Percentiles rank a stretch among this genome's conserved stretches.
These are phyloP conservation scores for Conringia planisiliqua DNA, from an alignment of 345 rosid genomes.

Conservation along the genomic window DNA sequence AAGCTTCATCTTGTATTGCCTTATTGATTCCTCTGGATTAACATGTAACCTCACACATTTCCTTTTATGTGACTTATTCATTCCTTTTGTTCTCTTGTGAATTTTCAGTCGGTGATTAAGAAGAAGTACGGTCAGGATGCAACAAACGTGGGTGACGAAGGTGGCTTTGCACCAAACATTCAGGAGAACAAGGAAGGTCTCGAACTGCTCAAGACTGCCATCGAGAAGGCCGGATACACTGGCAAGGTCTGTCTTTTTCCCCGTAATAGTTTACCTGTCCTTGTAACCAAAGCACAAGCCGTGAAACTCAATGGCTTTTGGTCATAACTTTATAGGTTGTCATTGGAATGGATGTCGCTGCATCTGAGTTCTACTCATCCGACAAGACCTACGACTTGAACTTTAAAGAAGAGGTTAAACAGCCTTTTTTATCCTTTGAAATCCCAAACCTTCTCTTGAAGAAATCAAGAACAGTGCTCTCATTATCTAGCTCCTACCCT, in stretches of 20 bases:
- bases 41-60: neutral
- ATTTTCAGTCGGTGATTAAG: constrained; percentile 36
- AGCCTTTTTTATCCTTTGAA: neutral
- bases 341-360: constrained; percentile 99
- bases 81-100: neutral
- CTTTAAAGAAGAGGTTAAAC: constrained; percentile 70
- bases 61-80: neutral
- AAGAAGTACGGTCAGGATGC: constrained; percentile 96
- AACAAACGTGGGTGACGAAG: constrained; percentile 97
- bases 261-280: neutral
- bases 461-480: neutral
- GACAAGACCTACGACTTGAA: constrained; percentile 84
- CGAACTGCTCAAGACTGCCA: constrained; percentile 87
- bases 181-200: constrained; percentile 99
- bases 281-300: neutral
- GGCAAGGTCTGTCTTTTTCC: constrained; percentile 54
- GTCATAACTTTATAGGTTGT: constrained; percentile 59
- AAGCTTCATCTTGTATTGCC: too few relatives aligned
- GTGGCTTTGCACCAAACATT: constrained; percentile 97
- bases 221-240: constrained; percentile 88
- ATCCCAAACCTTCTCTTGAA: neutral
- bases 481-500: neutral
- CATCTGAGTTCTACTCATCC: constrained; percentile 80
- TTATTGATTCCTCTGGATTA: neutral
- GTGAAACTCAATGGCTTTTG: neutral